Evolutionary conservation across 345 rosid species (phyloP).

Genomic region (Cardiospermum halicacabum): DNA sequence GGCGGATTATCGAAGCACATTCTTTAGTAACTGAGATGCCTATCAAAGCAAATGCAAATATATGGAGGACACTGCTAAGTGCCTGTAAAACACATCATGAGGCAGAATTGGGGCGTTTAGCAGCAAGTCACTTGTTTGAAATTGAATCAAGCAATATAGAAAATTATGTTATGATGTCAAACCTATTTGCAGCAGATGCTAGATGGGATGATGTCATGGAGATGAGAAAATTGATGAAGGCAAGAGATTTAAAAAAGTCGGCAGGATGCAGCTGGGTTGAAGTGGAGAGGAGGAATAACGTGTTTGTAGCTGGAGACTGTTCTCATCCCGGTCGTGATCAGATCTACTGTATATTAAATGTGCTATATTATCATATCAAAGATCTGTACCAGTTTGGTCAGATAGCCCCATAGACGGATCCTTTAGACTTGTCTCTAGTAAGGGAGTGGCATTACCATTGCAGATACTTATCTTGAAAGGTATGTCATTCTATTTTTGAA

Average conservation of each 20-base stretch:
- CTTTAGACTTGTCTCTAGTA: constrained; percentile 13
- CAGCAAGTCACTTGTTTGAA: constrained; percentile 56
- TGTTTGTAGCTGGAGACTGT: constrained; percentile 69
- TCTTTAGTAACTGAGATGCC: constrained; percentile 55
- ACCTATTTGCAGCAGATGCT: constrained; percentile 77
- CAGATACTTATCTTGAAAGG: neutral
- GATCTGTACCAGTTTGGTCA: constrained; percentile 34
- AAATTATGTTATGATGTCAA: constrained; percentile 70
- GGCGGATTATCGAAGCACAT: constrained; percentile 67
- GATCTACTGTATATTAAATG: constrained; percentile 35
- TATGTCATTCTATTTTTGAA: neutral
- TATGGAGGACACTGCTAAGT: constrained; percentile 77
- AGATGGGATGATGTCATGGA: constrained; percentile 75
- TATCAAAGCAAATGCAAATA: constrained; percentile 54
- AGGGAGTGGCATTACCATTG: constrained; percentile 3
- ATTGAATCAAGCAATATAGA: constrained; percentile 54
- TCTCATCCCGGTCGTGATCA: constrained; percentile 52
- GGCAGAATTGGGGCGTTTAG: constrained; percentile 55
- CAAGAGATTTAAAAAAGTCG: constrained; percentile 62
- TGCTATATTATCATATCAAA: constrained; percentile 54
- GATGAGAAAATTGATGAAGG: constrained; percentile 67
- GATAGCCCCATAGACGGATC: constrained; percentile 23
- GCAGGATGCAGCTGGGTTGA: constrained; percentile 97
- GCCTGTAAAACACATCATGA: constrained; percentile 63
- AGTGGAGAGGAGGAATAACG: constrained; percentile 47